Base-by-base conservation (phyloP, 345 rosid genomes). In the Gossypium stocksii region DNA sequence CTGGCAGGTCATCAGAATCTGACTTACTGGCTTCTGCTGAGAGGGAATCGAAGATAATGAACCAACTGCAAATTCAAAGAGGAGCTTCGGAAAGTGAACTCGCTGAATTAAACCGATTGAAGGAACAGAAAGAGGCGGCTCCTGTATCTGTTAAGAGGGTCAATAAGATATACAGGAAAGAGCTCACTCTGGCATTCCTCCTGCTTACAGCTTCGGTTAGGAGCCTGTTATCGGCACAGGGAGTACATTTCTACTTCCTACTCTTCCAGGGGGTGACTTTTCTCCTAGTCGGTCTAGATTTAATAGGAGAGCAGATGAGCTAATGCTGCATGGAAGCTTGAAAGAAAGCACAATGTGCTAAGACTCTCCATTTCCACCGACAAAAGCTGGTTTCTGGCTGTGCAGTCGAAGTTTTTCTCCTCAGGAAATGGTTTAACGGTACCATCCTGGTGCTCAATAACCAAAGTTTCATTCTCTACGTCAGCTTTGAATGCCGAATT, bases 221-320 rank as follows among this genome's bases (percentile, higher is more conserved):
- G 80, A 91, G 94, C 80, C 83, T 89, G 71, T 80, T 91, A 66
- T 79, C 94, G 44, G 90, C 94, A 14, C 94, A 90, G 66, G 97
- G 94, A 79, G 93, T 91, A 54, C 97, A 90, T 76, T 91, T 91
- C 86, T 91, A 91, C 83, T 90, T 87, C 87, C 83, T 91, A 66
- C 86, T 90, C 49, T 91, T 91, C 86, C 97, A 91, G 84, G 94
- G 97, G 2, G 71, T 85, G 43, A 87, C 93, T 8, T 91, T 91
- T 77, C 97, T 91, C 65, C 80, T 91, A 0, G 97, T 91, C 41
- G 97, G 97, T 75, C 88, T 91, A 49, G 97, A 91, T 81, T 83
- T 90, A 51, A 90, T 91, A 1, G 97, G 97, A 14, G 94, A 93
- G 76, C 98, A 93, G 81, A 85, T 93, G 93, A 88, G 89, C 79